These are phyloP conservation scores for Diversispora epigaea DNA, from an alignment of 192 early-diverging fungal genomes.

Conservation along the genomic window DNA sequence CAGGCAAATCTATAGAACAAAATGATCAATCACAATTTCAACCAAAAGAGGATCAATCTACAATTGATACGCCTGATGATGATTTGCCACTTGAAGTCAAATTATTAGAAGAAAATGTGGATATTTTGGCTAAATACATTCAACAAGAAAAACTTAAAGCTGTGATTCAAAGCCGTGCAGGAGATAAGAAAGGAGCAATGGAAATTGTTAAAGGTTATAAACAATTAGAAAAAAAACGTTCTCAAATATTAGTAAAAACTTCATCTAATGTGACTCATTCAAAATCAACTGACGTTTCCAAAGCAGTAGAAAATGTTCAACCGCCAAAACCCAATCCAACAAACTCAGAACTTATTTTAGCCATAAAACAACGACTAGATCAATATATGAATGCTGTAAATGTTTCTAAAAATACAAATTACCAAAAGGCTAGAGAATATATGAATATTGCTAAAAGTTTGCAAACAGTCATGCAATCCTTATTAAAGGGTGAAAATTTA, in stretches of 20 bases:
- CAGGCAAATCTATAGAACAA: background rate
- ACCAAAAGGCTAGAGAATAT: constrained; percentile 52
- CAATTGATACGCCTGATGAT: constrained; percentile 1
- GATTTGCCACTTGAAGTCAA: constrained; percentile 30
- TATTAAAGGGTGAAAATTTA: constrained; percentile 22
- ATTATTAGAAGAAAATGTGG: constrained; percentile 39
- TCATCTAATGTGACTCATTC: constrained; percentile 38
- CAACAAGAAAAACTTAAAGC: constrained; percentile 54
- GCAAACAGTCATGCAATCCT: constrained; percentile 38
- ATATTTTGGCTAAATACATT: constrained; percentile 42
- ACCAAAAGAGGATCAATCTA: too few relatives aligned
- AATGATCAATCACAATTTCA: too few relatives aligned
- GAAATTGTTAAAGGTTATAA: constrained; percentile 46
- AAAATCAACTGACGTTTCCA: constrained; percentile 26
- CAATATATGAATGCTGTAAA: constrained; percentile 65
- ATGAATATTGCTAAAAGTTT: constrained; percentile 49
- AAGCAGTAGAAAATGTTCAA: background rate
- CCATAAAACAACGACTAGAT: constrained; percentile 39
- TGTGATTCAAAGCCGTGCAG: constrained; percentile 45
- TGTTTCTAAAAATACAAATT: constrained; percentile 51
- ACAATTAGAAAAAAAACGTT: constrained; percentile 37
- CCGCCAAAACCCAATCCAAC: background rate
- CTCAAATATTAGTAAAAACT: constrained; percentile 32
- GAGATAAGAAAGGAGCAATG: constrained; percentile 46
- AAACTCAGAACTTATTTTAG: constrained; percentile 26